Conservation (phyloP, 768 basidiomycete species). For the Candolleomyces eurysporus region DNA sequence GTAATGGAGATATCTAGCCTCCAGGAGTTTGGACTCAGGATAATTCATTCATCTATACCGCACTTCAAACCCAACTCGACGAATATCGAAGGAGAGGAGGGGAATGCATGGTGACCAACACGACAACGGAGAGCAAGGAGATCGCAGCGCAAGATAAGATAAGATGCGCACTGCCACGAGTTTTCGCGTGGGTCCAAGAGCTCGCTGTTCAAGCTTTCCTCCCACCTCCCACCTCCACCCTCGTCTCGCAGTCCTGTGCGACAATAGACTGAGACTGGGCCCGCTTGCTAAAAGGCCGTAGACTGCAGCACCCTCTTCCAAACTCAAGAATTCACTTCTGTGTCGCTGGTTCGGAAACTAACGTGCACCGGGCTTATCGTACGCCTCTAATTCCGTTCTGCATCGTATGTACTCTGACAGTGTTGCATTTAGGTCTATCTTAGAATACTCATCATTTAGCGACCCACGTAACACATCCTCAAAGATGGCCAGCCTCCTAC, state of each 20-base stretch:
- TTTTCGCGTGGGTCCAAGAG: not conserved
- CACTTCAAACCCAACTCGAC: too few species aligned
- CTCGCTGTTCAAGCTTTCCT: not conserved
- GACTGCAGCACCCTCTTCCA: not conserved
- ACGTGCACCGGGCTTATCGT: not conserved
- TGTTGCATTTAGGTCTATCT: not conserved
- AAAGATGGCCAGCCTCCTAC: not conserved
- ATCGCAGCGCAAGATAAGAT: not conserved
- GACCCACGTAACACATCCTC: not conserved
- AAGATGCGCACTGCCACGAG: not conserved
- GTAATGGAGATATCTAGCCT: too few species aligned
- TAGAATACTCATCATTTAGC: not conserved
- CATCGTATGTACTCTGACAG: not conserved
- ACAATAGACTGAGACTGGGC: too few species aligned
- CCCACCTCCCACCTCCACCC: not conserved
- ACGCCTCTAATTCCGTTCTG: not conserved
- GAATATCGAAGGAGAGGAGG: too few species aligned
- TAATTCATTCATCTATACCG: too few species aligned
- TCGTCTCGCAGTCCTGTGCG: not conserved
- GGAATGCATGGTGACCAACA: too few species aligned
- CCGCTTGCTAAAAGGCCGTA: too few species aligned
- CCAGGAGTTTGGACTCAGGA: too few species aligned
- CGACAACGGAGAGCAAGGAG: too few species aligned
- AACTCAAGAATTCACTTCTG: not conserved
- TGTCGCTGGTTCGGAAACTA: not conserved